A percentile compares a stretch with the other conserved stretches of the same genome.
Evolutionary conservation across 73 alveolate genomes (phyloP).

Genomic region (Paramecium bursaria): DNA sequence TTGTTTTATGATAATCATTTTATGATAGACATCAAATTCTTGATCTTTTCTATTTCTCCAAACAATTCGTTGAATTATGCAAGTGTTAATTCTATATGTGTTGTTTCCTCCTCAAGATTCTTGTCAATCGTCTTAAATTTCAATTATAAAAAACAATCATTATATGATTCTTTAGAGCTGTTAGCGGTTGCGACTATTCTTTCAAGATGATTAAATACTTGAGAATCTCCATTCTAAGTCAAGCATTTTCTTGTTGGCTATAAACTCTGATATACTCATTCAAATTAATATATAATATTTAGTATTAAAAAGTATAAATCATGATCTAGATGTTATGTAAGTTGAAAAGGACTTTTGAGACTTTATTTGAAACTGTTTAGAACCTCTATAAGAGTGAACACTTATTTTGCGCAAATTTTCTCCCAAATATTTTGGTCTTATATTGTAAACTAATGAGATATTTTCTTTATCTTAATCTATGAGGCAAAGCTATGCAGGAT

Average conservation of each 20-base stretch:
- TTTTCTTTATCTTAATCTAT: too few species aligned
- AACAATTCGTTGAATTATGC: conserved; percentile 51
- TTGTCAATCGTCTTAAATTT: conserved; percentile 47
- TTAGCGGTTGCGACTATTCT: conserved; percentile 48
- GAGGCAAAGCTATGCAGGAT: too few species aligned
- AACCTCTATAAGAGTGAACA: too few species aligned
- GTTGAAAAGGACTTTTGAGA: too few species aligned
- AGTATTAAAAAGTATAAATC: too few species aligned
- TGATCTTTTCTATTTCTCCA: conserved; percentile 52
- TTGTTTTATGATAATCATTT: conserved; percentile 3
- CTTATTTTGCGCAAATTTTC: too few species aligned
- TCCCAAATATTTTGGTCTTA: too few species aligned
- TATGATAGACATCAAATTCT: conserved; percentile 42
- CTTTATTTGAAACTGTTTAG: too few species aligned
- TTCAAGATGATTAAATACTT: background rate
- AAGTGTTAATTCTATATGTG: conserved; percentile 51
- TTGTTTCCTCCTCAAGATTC: conserved; percentile 24
- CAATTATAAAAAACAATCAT: conserved; percentile 39
- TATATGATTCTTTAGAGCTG: conserved; percentile 34
- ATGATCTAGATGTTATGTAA: too few species aligned
- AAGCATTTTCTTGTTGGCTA: conserved; percentile 51
- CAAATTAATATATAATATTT: too few species aligned
- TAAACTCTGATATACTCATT: conserved; percentile 55
- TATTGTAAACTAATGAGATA: too few species aligned
- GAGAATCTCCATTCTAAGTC: conserved; percentile 64